Evolutionary conservation across 2,329 filamentous ascomycete genomes (phyloP), one percentile per base, ranked within the genome.

Genomic region (Aspergillus sp.): DNA sequence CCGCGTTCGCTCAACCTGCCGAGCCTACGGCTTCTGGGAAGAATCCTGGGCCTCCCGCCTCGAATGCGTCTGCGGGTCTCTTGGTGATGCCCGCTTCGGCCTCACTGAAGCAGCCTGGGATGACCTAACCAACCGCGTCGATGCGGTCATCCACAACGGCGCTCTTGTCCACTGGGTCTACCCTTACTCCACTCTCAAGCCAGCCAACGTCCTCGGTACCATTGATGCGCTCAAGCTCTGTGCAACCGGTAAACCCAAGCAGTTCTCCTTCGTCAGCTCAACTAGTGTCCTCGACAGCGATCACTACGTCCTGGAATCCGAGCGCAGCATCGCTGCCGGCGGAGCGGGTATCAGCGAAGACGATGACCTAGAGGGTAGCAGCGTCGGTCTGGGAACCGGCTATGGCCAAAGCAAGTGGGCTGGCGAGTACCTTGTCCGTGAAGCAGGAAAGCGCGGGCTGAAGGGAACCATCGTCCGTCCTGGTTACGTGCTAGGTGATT

Each of bases 331-430:
- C 32, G 80, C 80, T 11, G 82, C 82, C 32, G 89, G 89, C 9
- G 85, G 84, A 7, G 80, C 79, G 18, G 85, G 85, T 12, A 83
- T 96, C 15, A 79, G 82, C 18, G 93, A 97, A 72, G 81, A 81
- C 0, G 93, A 97, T 70, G 87, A 93, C 63, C 81, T 97, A 60
- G 79, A 85, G 64, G 91, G 92, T 53, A 93, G 90, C 67, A 82
- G 86, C 39, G 86, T 80, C 52, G 90, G 90, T 32, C 85, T 97
- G 2, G 86, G 86, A 39, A 96, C 90, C 1, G 93, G 93, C 5
- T 97, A 97, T 67, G 93, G 93, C 3, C 93, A 97, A 73, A 86
- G 85, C 63, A 97, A 98, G 77, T 97, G 92, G 92, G 89, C 85
- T 5, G 83, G 84, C 3, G 86, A 88, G 69, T 84, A 83, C 63